Evolutionary conservation across 352 stramenopile genomes (phyloP), one percentile per base, ranked within the genome.

Genomic region (Synura sp.): DNA sequence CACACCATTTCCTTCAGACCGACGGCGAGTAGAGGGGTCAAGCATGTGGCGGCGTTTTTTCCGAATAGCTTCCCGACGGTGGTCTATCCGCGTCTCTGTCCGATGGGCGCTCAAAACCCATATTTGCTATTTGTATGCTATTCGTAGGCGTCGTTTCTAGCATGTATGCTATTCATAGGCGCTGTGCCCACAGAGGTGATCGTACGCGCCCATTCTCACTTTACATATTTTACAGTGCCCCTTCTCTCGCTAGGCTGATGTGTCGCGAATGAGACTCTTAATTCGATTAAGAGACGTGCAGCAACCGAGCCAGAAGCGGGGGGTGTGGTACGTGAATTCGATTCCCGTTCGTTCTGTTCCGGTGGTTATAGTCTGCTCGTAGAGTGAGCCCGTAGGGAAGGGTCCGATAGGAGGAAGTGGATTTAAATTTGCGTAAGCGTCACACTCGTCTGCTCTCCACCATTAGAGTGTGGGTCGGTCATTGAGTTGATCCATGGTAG

Each of bases 321-420:
- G 5, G 5, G 57, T 71, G 57, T 12, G 57, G 57, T 5, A 71
- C 57, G 38, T 71, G 25, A 9, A 71, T 71, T 7, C 25, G 5
- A 29, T 22, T 25, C 5, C 25, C 57, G 7, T 7, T 31, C 25
- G 33, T 31, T 41, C 57, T 67, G 53, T 27, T 12, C 53, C 57
- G 57, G 57, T 71, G 25, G 29, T 71, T 31, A 31, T 7, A 71
- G 29, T 41, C 57, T 7, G 57, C 57, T 71, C 57, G 57, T 17
- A 71, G 57, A 31, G 25, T 71, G 57, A 71, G 57, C 5, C 5
- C 57, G 25, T 71, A 71, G 57, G 38, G 57, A 7, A 71, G 57
- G 57, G 57, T 71, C 5, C 57, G 57, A 31, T 71, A 25, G 57
- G 57, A 71, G 57, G 57, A 71, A n/a, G n/a, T n/a, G n/a, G 57